Base-by-base conservation (phyloP, 2,329 filamentous ascomycete species). In the Colletotrichum gigasporum region DNA sequence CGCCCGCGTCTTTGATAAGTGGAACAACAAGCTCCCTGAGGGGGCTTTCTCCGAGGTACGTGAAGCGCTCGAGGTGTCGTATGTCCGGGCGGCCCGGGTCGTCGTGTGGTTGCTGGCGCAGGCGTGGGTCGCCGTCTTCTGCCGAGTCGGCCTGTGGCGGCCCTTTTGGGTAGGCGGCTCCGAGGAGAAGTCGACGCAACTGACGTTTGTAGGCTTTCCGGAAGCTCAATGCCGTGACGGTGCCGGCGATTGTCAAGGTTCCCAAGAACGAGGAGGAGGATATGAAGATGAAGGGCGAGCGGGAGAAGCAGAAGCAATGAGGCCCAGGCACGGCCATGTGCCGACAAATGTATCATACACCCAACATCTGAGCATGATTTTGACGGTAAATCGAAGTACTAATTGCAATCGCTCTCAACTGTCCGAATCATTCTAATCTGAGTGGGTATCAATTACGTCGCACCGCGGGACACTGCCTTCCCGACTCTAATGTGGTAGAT, bases 21-120 rank as follows among this genome's bases (percentile, higher is more conserved):
- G 77, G 78, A 73, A 79, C 57, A 73, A 72, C 28, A 73, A 74
- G 35, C 60, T 79, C 47, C 76, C 76, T 3, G 74, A 78, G 5
- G 75, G 75, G 2, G 66, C 66, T 1, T 61, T 79, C 34, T 72
- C 69, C n/a, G 69, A 78, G 65, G 76, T 77, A 67, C 66, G 76
- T 71, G 39, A 44, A n/a, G 51, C 65, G 18, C 12, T 67, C 6
- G 12, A 18, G 2, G 56, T 32, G 5, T 63, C 63, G 4, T 18
- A 45, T n/a, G 12, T 12, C 1, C 14, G 18, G 0, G 65, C 44
- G 1, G 28, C 32, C 6, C 22, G 28, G 37, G 37, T 24, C 14
- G 4, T 45, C 4, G 24, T 22, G 5, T 20, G 53, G 26, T 32
- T 64, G 9, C 20, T 57, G 10, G 20, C 52, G 22, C 44, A 64